Conservation (phyloP, 345 rosid genomes). For the Psidium friedrichsthalianum region DNA sequence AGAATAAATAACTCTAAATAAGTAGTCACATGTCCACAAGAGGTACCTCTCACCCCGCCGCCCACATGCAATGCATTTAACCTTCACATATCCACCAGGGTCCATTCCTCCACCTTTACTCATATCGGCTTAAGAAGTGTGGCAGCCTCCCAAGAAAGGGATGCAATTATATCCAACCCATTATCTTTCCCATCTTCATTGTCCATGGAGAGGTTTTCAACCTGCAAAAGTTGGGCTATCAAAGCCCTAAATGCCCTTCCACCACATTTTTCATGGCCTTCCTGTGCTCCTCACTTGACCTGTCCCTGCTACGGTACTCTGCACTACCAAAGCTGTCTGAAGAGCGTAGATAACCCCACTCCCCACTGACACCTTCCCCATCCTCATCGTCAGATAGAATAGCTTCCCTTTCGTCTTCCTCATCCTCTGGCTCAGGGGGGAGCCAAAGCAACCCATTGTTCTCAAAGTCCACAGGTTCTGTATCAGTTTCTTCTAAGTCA, state of each 20-base stretch:
- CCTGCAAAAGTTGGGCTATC: conserved; percentile 82
- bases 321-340: conserved; percentile 74
- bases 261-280: conserved; percentile 82
- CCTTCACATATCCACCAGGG: conserved; percentile 96
- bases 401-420: conserved; percentile 87
- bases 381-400: conserved; percentile 66
- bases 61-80: conserved; percentile 90
- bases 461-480: conserved; percentile 84
- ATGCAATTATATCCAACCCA: conserved; percentile 88
- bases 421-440: conserved; percentile 92
- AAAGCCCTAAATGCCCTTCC: conserved; percentile 93
- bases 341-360: conserved; percentile 62
- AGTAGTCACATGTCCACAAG: neutral
- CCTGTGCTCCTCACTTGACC: conserved; percentile 66
- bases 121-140: conserved; percentile 87
- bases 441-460: conserved; percentile 74
- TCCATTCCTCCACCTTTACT: conserved; percentile 96
- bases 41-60: conserved; percentile 72
- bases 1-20: neutral
- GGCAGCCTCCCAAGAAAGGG: conserved; percentile 96
- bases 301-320: conserved; percentile 55
- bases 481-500: conserved; percentile 34
- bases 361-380: conserved; percentile 59
- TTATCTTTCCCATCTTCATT: conserved; percentile 57
- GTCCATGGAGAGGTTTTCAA: conserved; percentile 64